Base-by-base conservation (phyloP, 805 yeast genomes). In the Millerozyma miso region DNA sequence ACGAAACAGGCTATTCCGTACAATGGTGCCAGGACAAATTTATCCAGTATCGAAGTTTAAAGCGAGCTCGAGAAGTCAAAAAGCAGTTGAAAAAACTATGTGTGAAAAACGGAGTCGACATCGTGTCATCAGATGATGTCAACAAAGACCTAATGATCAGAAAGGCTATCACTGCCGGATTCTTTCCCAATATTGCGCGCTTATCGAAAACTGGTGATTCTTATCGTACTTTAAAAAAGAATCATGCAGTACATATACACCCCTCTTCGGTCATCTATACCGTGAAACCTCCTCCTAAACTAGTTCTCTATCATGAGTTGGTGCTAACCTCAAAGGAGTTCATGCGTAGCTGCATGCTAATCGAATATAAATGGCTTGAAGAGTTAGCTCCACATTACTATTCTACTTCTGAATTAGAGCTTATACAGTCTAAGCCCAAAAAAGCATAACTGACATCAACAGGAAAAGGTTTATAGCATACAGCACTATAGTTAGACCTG, bases 11-110 rank as follows among this genome's bases (percentile, higher is more conserved):
- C 1, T 81, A 67, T 56, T 82, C 95, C 0, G 68, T 69, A 18
- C 76, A 78, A 38, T 91, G 97, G 97, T 90, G 97, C 54, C 76
- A 73, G 46, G 96, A 89, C 52, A 83, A 87, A 54, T 88, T 79
- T 55, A 56, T 91, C 2, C 96, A 90, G 54, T 83, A 80, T 60
- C 77, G 85, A 51, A 77, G 93, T 0, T 62, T 91, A 60, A 69
- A 67, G 37, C 65, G 95, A 40, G 89, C 82, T 0, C 66, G 77
- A 42, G 88, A 84, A 39, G 81, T 90, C 1, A 66, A 91, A 29
- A 74, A 76, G 26, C 98, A 91, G 56, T 58, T 91, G 20, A 74
- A 71, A 35, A 62, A 73, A 14, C 66, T 88, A 18, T 82, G 93
- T 54, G 71, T 68, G 3, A 71, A 79, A 35, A 73, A 73, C 18